phyloP scores from a whole-genome alignment of 306 rosid genomes.

The Morella rubra region DNA sequence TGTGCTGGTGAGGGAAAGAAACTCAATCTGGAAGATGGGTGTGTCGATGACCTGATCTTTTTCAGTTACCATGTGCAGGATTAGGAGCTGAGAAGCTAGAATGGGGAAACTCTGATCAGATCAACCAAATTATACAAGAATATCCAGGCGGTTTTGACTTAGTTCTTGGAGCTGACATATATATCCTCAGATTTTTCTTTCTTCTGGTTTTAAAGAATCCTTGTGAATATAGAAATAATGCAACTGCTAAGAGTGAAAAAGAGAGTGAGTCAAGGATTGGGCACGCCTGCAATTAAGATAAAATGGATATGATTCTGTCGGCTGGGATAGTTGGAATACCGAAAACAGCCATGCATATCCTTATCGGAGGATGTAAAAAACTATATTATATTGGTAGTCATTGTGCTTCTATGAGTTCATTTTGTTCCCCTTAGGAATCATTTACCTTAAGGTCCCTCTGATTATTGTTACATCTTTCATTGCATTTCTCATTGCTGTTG shows the following conservation, averaged over 20 bases:
- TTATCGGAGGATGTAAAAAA: not conserved
- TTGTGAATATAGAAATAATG: not conserved
- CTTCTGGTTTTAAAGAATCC: constrained; percentile 10
- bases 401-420: not conserved
- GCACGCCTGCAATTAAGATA: not conserved
- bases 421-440: not conserved
- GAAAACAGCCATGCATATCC: not conserved
- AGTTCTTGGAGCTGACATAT: constrained; percentile 93
- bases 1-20: constrained; percentile 54
- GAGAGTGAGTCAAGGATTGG: not conserved
- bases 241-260: not conserved
- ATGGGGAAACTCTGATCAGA: constrained; percentile 81
- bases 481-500: not conserved
- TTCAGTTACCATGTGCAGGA: constrained; percentile 39
- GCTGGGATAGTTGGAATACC: not conserved
- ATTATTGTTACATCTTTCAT: not conserved
- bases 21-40: constrained; percentile 12
- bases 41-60: constrained; percentile 14
- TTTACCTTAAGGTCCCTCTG: not conserved
- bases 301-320: not conserved
- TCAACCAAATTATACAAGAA: constrained; percentile 52
- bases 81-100: constrained; percentile 75
- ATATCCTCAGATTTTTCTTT: constrained; percentile 53
- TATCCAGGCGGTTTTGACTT: constrained; percentile 71
- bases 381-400: not conserved